These are phyloP conservation scores for Ciborinia camelliae DNA, from an alignment of 2,329 filamentous ascomycete genomes.

Conservation along the genomic window DNA sequence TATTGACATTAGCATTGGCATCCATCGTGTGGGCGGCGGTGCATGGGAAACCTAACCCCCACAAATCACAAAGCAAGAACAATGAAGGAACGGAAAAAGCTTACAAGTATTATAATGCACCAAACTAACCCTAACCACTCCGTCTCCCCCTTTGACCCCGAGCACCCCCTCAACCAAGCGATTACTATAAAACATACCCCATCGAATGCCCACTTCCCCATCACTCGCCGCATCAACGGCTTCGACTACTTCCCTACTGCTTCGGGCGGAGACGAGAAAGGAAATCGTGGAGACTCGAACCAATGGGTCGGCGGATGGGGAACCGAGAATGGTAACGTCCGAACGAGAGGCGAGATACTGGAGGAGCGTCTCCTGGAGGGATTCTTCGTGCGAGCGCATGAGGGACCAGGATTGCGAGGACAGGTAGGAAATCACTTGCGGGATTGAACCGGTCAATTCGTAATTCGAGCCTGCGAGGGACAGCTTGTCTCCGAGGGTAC, in stretches of 20 bases:
- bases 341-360: constrained; percentile 52
- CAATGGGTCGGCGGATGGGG: constrained; percentile 45
- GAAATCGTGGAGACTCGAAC: constrained; percentile 63
- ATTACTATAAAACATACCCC: constrained; percentile 67
- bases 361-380: constrained; percentile 56
- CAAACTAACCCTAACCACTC: constrained; percentile 66
- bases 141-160: constrained; percentile 52
- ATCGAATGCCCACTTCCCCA: constrained; percentile 57
- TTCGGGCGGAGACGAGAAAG: constrained; percentile 57
- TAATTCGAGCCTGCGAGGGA: constrained; percentile 68
- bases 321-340: constrained; percentile 58
- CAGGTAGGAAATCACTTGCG: constrained; percentile 61
- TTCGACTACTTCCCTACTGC: constrained; percentile 57
- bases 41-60: neutral
- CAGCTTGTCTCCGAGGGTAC: constrained; percentile 62
- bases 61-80: neutral
- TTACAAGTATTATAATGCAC: constrained; percentile 69
- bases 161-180: constrained; percentile 58
- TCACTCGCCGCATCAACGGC: constrained; percentile 56
- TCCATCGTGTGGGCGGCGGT: neutral
- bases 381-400: constrained; percentile 57
- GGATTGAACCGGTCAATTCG: constrained; percentile 63
- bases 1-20: constrained; percentile 20
- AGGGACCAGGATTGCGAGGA: constrained; percentile 46
- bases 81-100: constrained; percentile 34